A percentile compares a stretch with the other conserved stretches of the same genome.
phyloP scores from a whole-genome alignment of 495 filamentous ascomycete species.

The Bathelium albidoporum region DNA sequence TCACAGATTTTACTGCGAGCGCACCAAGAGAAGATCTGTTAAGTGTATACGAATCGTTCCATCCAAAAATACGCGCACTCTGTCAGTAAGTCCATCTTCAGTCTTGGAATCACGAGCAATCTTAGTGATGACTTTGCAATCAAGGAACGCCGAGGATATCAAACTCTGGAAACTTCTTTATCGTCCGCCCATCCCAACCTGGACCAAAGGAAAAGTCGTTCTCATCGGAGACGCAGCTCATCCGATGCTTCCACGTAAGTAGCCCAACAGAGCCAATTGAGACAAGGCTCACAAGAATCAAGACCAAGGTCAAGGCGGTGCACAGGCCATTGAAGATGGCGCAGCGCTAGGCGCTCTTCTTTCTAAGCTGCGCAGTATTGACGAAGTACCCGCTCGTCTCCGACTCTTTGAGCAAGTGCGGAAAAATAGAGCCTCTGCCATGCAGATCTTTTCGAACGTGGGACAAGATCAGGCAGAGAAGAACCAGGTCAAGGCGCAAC shows the following conservation, averaged over 20 bases:
- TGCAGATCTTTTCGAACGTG: constrained; percentile 18
- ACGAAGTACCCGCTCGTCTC: constrained; percentile 3
- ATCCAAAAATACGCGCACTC: constrained; percentile 4
- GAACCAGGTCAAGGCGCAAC: constrained; percentile 9
- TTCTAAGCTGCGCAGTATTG: neutral
- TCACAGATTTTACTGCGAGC: constrained; percentile 9
- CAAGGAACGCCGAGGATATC: neutral
- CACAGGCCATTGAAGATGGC: constrained; percentile 36
- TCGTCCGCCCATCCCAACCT: constrained; percentile 6
- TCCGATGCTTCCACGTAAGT: neutral
- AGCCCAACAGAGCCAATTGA: neutral
- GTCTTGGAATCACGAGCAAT: neutral
- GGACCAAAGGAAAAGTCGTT: constrained; percentile 6
- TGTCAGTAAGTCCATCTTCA: neutral
- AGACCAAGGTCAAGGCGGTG: constrained; percentile 46
- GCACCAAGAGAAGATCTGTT: constrained; percentile 11
- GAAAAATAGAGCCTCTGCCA: constrained; percentile 9
- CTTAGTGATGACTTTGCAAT: neutral
- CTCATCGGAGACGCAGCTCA: constrained; percentile 8
- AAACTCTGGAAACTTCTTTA: neutral
- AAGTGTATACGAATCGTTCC: constrained; percentile 6
- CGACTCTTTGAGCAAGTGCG: constrained; percentile 9
- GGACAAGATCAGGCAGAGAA: constrained; percentile 17
- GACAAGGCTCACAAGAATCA: neutral
- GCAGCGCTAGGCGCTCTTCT: constrained; percentile 4